A percentile compares a stretch with the other conserved stretches of the same genome.
phyloP scores from a whole-genome alignment of 352 stramenopile species.

The Globisporangium camurandrum region DNA sequence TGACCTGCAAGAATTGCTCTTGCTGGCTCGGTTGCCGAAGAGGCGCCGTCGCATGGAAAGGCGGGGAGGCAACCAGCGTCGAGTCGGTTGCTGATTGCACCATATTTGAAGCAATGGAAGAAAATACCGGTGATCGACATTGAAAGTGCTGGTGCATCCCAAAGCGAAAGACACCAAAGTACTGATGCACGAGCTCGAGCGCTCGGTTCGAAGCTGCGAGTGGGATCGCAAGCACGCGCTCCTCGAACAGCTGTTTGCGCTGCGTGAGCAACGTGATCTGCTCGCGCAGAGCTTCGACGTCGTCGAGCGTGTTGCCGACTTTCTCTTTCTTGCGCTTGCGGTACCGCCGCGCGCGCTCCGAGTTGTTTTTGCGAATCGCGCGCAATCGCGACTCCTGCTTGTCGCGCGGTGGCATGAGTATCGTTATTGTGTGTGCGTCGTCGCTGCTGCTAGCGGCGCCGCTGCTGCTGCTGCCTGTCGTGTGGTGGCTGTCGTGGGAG shows the following conservation, averaged over 20 bases:
- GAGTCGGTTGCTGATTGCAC: neutral
- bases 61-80: slow-evolving; percentile 3
- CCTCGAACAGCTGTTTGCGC: slow-evolving; percentile 13
- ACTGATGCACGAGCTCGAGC: slow-evolving; percentile 25
- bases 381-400: slow-evolving; percentile 7
- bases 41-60: too few relatives aligned
- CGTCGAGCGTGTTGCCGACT: neutral
- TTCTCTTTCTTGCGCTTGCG: slow-evolving; percentile 12
- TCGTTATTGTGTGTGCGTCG: too few relatives aligned
- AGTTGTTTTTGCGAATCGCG: slow-evolving; percentile 13
- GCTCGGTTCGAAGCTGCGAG: slow-evolving; percentile 11
- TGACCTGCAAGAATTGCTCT: slow-evolving; percentile 16
- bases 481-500: too few relatives aligned
- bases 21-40: slow-evolving; percentile 11
- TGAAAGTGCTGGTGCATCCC: too few relatives aligned
- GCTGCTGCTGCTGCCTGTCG: neutral
- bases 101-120: too few relatives aligned
- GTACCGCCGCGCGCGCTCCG: slow-evolving; percentile 12
- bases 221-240: slow-evolving; percentile 11
- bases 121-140: too few relatives aligned
- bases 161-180: slow-evolving; percentile 29
- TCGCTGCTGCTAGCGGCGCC: neutral
- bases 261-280: slow-evolving; percentile 19
- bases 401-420: neutral
- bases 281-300: slow-evolving; percentile 12